These are phyloP conservation scores for Cladosporium sp. DNA, from an alignment of 2,329 filamentous ascomycete genomes.

Conservation along the genomic window DNA sequence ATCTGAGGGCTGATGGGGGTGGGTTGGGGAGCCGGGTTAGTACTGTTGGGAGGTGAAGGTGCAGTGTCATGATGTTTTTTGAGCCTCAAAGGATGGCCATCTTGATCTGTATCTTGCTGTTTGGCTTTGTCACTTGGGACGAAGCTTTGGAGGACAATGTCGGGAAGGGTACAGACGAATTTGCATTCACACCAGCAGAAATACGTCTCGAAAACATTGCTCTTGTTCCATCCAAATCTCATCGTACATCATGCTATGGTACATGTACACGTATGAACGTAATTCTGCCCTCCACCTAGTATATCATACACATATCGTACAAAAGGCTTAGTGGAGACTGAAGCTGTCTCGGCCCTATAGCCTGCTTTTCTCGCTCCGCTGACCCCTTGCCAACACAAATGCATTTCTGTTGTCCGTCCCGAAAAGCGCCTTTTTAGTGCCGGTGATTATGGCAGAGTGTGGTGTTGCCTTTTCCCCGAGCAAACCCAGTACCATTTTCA, in stretches of 20 bases:
- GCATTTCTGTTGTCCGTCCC: not conserved
- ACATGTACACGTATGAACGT: not conserved
- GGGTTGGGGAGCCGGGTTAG: conserved; percentile 54
- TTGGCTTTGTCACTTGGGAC: no score
- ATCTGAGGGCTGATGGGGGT: conserved; percentile 54
- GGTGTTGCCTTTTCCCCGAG: not conserved
- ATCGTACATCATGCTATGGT: not conserved
- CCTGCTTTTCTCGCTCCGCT: not conserved
- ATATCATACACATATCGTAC: conserved; percentile 7
- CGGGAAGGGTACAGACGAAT: no score
- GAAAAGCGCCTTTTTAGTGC: not conserved
- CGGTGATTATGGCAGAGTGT: not conserved
- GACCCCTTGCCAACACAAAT: not conserved
- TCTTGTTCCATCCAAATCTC: not conserved
- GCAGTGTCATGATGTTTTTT: not conserved
- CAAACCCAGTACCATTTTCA: not conserved
- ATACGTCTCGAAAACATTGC: not conserved
- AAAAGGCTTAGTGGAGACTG: conserved; percentile 4
- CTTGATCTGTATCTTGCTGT: no score
- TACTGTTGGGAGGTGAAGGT: conserved; percentile 32
- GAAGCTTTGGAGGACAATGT: no score
- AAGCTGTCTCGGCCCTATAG: not conserved
- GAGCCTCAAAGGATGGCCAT: no score
- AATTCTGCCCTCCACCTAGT: not conserved
- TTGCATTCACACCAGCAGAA: no score